Percentiles rank a stretch among this genome's conserved stretches.
Conservation (phyloP, 257 asterid species). For the Lavandula angustifolia region DNA sequence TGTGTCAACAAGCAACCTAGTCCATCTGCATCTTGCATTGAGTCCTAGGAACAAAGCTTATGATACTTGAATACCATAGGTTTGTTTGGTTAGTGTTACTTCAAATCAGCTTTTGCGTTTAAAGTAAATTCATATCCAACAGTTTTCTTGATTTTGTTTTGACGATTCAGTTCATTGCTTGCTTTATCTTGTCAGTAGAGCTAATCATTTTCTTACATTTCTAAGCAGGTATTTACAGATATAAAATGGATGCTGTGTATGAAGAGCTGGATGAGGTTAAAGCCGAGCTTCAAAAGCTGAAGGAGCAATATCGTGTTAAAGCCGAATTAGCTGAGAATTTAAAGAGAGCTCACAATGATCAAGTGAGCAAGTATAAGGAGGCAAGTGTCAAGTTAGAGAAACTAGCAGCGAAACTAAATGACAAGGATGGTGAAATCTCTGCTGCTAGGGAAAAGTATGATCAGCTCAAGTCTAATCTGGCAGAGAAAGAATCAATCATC, state of each 20-base stretch:
- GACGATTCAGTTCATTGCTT: slow-evolving; percentile 8
- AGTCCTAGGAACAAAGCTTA: background rate
- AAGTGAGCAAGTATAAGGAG: slow-evolving; percentile 57
- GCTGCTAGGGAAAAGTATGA: slow-evolving; percentile 39
- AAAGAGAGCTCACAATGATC: slow-evolving; percentile 66
- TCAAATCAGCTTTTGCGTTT: background rate
- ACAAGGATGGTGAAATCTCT: slow-evolving; percentile 52
- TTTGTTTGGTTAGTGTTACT: background rate
- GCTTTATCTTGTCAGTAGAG: background rate
- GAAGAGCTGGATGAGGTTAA: slow-evolving; percentile 81
- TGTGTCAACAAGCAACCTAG: background rate
- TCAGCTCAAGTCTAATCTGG: slow-evolving; percentile 49
- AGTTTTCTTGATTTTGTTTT: background rate
- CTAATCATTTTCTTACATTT: slow-evolving; percentile 11
- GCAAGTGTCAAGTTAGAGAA: slow-evolving; percentile 57
- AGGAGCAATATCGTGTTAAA: slow-evolving; percentile 48
- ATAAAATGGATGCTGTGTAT: slow-evolving; percentile 59
- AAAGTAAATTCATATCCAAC: background rate
- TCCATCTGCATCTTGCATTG: background rate
- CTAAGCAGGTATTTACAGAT: slow-evolving; percentile 27
- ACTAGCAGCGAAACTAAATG: slow-evolving; percentile 46
- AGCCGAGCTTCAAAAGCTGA: slow-evolving; percentile 65
- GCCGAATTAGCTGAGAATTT: slow-evolving; percentile 57
- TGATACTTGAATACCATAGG: background rate
- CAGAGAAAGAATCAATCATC: slow-evolving; percentile 61